Conservation (phyloP, 106 monocot genomes). For the Cymbidium sinense region DNA sequence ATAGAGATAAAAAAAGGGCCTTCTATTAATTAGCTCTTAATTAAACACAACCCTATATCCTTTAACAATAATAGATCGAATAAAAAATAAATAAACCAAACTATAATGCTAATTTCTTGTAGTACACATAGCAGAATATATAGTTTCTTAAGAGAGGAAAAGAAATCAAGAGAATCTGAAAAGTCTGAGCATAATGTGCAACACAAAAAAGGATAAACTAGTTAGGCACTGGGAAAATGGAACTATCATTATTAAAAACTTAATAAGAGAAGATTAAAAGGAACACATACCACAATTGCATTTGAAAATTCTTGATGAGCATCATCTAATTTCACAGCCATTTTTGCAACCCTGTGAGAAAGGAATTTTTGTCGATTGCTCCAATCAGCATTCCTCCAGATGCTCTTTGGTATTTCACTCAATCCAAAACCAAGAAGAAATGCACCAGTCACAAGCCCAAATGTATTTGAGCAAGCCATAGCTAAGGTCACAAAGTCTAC, state of each 20-base stretch:
- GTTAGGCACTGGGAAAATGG: background rate
- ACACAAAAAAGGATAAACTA: background rate
- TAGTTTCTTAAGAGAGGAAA: background rate
- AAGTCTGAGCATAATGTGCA: background rate
- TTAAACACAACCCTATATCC: background rate
- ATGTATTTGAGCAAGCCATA: constrained; percentile 99
- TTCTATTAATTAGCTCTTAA: background rate
- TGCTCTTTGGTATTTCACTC: constrained; percentile 95
- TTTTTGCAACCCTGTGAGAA: constrained; percentile 91
- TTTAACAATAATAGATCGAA: background rate
- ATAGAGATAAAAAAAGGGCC: background rate
- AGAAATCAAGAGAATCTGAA: background rate
- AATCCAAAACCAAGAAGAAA: constrained; percentile 99
- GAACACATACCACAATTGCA: constrained; percentile 78
- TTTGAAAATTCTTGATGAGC: constrained; percentile 98
- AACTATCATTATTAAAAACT: background rate
- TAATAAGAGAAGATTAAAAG: background rate
- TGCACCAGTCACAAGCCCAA: constrained; percentile 99
- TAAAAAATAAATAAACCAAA: background rate
- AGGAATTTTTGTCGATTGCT: constrained; percentile 82
- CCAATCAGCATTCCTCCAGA: constrained; percentile 97
- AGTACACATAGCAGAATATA: background rate
- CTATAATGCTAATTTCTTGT: background rate
- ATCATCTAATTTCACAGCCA: constrained; percentile 93
- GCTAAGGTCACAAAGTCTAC: constrained; percentile 57